These are phyloP conservation scores for Chondrus crispus DNA, from an alignment of 23 red algal species.

Conservation along the genomic window DNA sequence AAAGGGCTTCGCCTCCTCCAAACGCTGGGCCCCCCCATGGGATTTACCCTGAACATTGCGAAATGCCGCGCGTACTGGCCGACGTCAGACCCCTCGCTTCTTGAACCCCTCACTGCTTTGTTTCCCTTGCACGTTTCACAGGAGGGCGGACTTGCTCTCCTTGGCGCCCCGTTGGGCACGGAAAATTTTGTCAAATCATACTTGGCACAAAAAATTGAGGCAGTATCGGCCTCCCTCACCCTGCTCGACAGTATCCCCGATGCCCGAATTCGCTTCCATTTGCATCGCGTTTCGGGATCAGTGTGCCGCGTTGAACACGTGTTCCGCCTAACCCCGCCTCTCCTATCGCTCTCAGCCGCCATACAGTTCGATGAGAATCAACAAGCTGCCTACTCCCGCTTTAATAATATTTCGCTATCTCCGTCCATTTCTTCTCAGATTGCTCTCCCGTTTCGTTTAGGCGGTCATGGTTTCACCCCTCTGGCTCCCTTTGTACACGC, in stretches of 20 bases:
- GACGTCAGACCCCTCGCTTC: too few relatives aligned
- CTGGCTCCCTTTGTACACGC: background rate
- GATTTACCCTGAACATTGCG: too few relatives aligned
- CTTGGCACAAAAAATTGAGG: background rate
- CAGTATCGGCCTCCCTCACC: background rate
- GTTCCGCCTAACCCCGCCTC: background rate
- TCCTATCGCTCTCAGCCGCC: background rate
- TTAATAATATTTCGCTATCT: background rate
- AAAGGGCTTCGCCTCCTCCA: too few relatives aligned
- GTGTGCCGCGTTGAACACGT: background rate
- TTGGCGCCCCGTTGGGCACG: background rate
- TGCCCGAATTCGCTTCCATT: background rate
- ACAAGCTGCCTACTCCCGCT: background rate
- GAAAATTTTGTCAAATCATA: background rate
- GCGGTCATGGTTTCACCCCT: background rate
- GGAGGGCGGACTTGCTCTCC: background rate
- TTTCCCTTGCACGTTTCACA: too few relatives aligned
- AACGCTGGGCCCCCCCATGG: too few relatives aligned
- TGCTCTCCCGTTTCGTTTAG: background rate
- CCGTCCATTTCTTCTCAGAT: background rate
- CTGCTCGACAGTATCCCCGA: background rate
- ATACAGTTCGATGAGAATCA: background rate
- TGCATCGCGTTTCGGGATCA: background rate
- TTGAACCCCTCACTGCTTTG: too few relatives aligned
- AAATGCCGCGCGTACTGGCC: too few relatives aligned